Evolutionary conservation across 2,329 filamentous ascomycete species (phyloP).

Genomic region (Neofusicoccum sp.): DNA sequence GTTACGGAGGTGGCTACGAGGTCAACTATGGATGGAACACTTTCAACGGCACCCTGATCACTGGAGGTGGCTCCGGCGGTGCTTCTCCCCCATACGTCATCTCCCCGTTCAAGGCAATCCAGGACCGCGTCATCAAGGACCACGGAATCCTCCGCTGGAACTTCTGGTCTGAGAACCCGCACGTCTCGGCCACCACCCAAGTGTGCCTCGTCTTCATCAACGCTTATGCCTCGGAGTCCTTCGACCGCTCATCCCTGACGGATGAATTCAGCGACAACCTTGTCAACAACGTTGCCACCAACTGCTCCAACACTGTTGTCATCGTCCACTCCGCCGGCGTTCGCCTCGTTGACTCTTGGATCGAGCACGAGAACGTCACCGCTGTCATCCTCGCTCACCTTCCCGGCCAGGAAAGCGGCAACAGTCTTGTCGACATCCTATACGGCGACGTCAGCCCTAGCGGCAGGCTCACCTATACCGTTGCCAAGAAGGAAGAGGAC

Average conservation of each 20-base stretch:
- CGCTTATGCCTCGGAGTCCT: conserved; percentile 49
- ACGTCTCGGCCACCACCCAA: conserved; percentile 37
- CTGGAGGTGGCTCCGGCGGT: conserved; percentile 43
- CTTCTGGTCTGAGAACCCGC: conserved; percentile 32
- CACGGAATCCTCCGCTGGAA: conserved; percentile 36
- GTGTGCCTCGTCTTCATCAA: conserved; percentile 61
- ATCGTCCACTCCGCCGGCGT: conserved; percentile 41
- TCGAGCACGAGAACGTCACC: conserved; percentile 31
- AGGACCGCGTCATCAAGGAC: conserved; percentile 24
- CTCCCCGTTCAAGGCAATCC: conserved; percentile 44
- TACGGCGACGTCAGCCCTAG: conserved; percentile 60
- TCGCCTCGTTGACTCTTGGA: conserved; percentile 33
- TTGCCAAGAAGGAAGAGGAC: conserved; percentile 70
- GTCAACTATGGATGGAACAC: conserved; percentile 46
- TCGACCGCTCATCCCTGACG: conserved; percentile 42
- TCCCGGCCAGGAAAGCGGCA: conserved; percentile 31
- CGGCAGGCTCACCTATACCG: conserved; percentile 84
- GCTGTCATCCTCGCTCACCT: conserved; percentile 32
- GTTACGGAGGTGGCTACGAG: conserved; percentile 40
- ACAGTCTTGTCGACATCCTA: conserved; percentile 28
- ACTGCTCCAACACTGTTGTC: conserved; percentile 53
- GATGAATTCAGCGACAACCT: conserved; percentile 43
- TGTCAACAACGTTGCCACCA: conserved; percentile 45
- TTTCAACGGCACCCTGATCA: conserved; percentile 34
- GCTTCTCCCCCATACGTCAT: conserved; percentile 40